phyloP scores from a whole-genome alignment of 805 yeast genomes.

The Wickerhamomyces ciferrii region DNA sequence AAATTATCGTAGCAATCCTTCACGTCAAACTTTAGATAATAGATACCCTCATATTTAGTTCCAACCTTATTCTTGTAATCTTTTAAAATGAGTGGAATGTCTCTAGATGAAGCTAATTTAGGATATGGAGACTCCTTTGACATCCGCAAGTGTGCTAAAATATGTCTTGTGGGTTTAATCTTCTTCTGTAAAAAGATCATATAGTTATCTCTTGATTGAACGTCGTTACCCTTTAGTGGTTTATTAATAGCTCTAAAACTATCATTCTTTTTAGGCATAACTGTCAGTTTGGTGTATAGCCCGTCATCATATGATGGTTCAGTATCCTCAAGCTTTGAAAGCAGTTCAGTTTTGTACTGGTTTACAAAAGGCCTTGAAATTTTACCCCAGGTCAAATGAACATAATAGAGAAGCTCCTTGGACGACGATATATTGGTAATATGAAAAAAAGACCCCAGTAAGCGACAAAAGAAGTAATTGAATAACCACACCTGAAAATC shows the following conservation, averaged over 20 bases:
- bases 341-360: slow-evolving; percentile 33
- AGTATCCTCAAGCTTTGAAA: slow-evolving; percentile 22
- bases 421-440: slow-evolving; percentile 52
- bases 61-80: slow-evolving; percentile 29
- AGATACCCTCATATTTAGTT: no score
- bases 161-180: slow-evolving; percentile 38
- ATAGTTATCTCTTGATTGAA: slow-evolving; percentile 23
- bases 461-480: slow-evolving; percentile 33
- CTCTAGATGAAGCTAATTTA: slow-evolving; percentile 36
- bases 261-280: slow-evolving; percentile 51
- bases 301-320: slow-evolving; percentile 15
- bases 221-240: slow-evolving; percentile 40
- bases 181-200: slow-evolving; percentile 28
- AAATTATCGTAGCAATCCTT: slow-evolving; percentile 73
- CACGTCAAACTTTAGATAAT: slow-evolving; percentile 69
- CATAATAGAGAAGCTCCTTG: slow-evolving; percentile 39
- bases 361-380: slow-evolving; percentile 37
- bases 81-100: slow-evolving; percentile 35
- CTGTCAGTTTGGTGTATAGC: slow-evolving; percentile 31
- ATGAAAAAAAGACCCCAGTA: slow-evolving; percentile 56
- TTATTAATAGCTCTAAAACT: slow-evolving; percentile 59
- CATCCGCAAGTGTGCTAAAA: slow-evolving; percentile 29
- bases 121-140: slow-evolving; percentile 22
- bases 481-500: slow-evolving; percentile 59
- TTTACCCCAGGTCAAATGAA: slow-evolving; percentile 53